Conservation (phyloP, 148 eudicot genomes). For the Limonium bicolor region DNA sequence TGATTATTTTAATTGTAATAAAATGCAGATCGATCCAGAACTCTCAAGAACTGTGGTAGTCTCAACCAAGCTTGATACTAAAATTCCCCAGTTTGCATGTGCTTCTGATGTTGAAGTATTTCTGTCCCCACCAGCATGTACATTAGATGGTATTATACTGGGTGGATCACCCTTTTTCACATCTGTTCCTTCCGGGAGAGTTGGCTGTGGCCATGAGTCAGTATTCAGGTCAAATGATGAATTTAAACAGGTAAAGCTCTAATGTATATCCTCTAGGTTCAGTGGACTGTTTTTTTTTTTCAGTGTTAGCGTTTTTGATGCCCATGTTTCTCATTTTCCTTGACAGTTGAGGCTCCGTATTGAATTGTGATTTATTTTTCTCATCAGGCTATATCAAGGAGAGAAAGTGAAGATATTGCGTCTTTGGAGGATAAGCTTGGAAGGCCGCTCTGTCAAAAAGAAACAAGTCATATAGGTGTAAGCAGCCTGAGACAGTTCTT, state of each 20-base stretch:
- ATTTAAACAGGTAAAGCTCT: slow-evolving; percentile 63
- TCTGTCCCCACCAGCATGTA: slow-evolving; percentile 75
- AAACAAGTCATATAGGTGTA: slow-evolving; percentile 84
- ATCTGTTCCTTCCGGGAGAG: slow-evolving; percentile 98
- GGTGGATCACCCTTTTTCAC: slow-evolving; percentile 98
- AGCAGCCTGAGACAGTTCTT: slow-evolving; percentile 86
- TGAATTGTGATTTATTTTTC: too few species aligned
- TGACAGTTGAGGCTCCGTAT: too few species aligned
- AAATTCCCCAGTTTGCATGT: slow-evolving; percentile 93
- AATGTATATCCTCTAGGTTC: too few species aligned
- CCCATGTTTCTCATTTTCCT: too few species aligned
- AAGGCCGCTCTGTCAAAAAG: slow-evolving; percentile 62
- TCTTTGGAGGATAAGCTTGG: slow-evolving; percentile 89
- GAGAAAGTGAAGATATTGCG: slow-evolving; percentile 78
- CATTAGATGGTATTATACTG: slow-evolving; percentile 80
- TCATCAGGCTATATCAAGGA: slow-evolving; percentile 52
- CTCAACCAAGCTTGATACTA: slow-evolving; percentile 92
- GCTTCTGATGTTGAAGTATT: slow-evolving; percentile 98
- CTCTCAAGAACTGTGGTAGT: slow-evolving; percentile 94
- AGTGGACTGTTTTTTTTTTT: too few species aligned
- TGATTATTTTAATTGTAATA: too few species aligned
- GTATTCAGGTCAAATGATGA: slow-evolving; percentile 86
- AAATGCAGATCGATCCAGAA: slow-evolving; percentile 32
- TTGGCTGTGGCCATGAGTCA: slow-evolving; percentile 77
- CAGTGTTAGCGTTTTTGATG: too few species aligned